Base-by-base conservation (phyloP, 225 moss, liverwort and hornwort species). In the Antitrichia curtipendula region DNA sequence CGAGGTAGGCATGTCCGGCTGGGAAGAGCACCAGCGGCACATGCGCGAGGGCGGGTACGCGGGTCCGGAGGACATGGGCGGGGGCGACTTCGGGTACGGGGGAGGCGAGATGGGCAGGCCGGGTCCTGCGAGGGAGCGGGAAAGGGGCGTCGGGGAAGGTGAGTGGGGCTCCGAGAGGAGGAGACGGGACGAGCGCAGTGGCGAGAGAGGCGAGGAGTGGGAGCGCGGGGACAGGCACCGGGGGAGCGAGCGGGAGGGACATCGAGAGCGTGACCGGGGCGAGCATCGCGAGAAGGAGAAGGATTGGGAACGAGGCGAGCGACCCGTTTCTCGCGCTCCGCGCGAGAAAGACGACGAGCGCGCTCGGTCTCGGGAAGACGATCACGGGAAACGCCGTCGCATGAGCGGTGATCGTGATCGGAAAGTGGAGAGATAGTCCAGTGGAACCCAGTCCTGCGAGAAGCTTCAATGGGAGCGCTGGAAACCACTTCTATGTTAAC, bases 21-120 rank as follows among this genome's bases (percentile, higher is more conserved):
- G 98, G 98, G 98, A 98, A 66, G 98, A 98, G 84, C 96, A 96
- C 81, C 97, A 97, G 86, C 92, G 98, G 80, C 94, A 96, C 89
- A 96, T 97, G 95, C 89, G 93, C 38, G 93, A 94, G 24, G 91
- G 94, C 18, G 96, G 97, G 27, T 98, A 96, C 70, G 96, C 94
- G 68, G 93, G 93, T 18, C 91, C 91, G 61, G 96, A 98, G 57
- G 96, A 98, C 27, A 95, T 98, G 96, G 95, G 90, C 34, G 97
- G 91, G 14, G 94, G 93, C 18, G 96, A 96, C 87, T 95, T 94
- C n/a, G 96, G 96, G 20, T 98, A 93, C 78, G 96, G 96, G 17
- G 59, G 45, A 29, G 96, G 96, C 49, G 95, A 97, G 90, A 95
- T 95, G 86, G 97, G 97, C 43, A 93, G 97, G 63, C 92, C 93